These are phyloP conservation scores for Corchorus olitorius DNA, from an alignment of 345 rosid species.

Conservation along the genomic window DNA sequence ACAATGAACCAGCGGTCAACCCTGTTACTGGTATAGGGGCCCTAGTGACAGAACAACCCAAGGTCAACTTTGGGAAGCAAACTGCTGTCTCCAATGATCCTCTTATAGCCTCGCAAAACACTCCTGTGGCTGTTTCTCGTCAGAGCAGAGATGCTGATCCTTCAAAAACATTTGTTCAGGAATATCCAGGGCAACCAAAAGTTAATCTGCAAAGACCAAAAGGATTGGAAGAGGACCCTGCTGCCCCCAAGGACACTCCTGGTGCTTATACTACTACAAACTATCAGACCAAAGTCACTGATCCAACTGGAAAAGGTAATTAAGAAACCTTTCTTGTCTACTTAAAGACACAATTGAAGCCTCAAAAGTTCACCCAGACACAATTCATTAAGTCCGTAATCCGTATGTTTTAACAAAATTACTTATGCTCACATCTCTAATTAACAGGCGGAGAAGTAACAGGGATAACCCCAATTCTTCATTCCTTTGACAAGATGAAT, in stretches of 20 bases:
- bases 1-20: conserved; percentile 13
- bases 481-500: conserved; percentile 41
- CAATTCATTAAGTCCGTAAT: too few species aligned
- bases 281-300: conserved; percentile 58
- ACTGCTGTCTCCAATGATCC: conserved; percentile 28
- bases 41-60: background rate
- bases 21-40: background rate
- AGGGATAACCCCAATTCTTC: conserved; percentile 35
- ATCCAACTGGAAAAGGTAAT: conserved; percentile 53
- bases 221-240: conserved; percentile 59
- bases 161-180: conserved; percentile 29
- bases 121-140: conserved; percentile 32
- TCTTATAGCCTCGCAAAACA: conserved; percentile 29
- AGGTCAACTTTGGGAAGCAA: conserved; percentile 25
- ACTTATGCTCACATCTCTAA: background rate
- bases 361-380: too few species aligned
- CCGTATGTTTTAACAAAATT: background rate
- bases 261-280: conserved; percentile 39
- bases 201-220: conserved; percentile 39
- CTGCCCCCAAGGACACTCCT: conserved; percentile 38
- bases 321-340: background rate
- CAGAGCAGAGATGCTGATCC: conserved; percentile 30
- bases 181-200: conserved; percentile 35
- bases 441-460: conserved; percentile 39
- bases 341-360: too few species aligned